Evolutionary conservation across 257 asterid species (phyloP).

Genomic region (Nicotiana noctiflora): DNA sequence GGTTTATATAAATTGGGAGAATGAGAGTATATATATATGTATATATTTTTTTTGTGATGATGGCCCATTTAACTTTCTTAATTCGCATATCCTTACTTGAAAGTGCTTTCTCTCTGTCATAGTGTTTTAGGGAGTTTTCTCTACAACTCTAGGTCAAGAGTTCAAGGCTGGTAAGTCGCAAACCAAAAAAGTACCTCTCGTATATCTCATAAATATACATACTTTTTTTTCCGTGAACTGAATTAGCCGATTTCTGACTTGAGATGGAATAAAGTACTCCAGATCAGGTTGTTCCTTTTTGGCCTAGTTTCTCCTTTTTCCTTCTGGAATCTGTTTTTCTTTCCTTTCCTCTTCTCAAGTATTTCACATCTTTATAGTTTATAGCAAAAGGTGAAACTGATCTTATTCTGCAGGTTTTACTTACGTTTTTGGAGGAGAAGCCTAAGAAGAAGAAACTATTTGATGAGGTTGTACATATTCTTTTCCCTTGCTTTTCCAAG

Average conservation of each 20-base stretch:
- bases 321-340: background rate
- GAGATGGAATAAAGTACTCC: background rate
- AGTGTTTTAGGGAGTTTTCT: too few relatives aligned
- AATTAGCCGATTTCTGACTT: background rate
- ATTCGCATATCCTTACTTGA: background rate
- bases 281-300: background rate
- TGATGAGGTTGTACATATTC: conserved; percentile 36
- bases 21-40: too few relatives aligned
- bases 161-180: too few relatives aligned
- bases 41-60: background rate
- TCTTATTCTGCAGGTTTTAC: conserved; percentile 41
- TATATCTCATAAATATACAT: background rate
- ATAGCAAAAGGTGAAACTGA: background rate
- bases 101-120: background rate
- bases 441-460: conserved; percentile 39
- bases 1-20: background rate
- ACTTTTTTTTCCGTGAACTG: background rate
- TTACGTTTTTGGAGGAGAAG: conserved; percentile 50
- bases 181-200: background rate
- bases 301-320: background rate
- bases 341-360: background rate
- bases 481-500: conserved; percentile 1
- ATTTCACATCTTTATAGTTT: background rate
- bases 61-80: background rate
- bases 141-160: too few relatives aligned